Base-by-base conservation (phyloP, 768 basidiomycete species). In the Lactarius deliciosus region DNA sequence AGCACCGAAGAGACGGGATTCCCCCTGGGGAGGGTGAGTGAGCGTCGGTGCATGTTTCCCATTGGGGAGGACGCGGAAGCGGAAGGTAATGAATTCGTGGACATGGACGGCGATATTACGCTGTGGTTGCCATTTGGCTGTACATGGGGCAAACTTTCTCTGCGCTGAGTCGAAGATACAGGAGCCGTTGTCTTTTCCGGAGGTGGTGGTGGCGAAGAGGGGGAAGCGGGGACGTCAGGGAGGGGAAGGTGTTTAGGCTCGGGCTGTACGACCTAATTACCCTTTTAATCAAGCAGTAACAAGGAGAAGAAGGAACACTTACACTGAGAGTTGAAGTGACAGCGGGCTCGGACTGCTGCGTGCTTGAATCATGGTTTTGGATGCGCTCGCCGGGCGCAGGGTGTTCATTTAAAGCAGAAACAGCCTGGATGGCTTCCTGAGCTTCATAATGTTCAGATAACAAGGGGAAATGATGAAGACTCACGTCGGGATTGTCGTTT, bases 1-100 rank as follows among this genome's bases (percentile, higher is more conserved):
- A 94, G 82, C 28, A 92, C 89, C 53, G 87, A 83, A 2, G 91
- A 93, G 50, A 93, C 89, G 9, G 84, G 87, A 71, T 86, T 82
- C 7, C 91, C 91, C 73, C 81, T 85, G n/a, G 76, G 76, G 15
- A 79, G 73, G 2, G 68, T 79, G 22, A 79, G 68, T 4, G 78
- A 78, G 32, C 79, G 77, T 64, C 76, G 72, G 61, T 79, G 79
- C 0, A 68, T 66, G 18, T 71, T 64, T 3, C 70, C 63, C 1
- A 71, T 72, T 1, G 74, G 68, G 1, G 61, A 59, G 15, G 64
- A 47, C n/a, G 64, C 55, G 47, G 64, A 65, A 22, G 64, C 55
- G 47, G 64, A 65, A 22, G 70, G 50, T 9, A 71, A 45, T 16
- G 70, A 71, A 30, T 61, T 22, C 30, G 62, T 59, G 22, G 75